Percentiles rank a stretch among this genome's conserved stretches.
Evolutionary conservation across 148 eudicot species (phyloP).

Genomic region (Gaultheria prostrata): DNA sequence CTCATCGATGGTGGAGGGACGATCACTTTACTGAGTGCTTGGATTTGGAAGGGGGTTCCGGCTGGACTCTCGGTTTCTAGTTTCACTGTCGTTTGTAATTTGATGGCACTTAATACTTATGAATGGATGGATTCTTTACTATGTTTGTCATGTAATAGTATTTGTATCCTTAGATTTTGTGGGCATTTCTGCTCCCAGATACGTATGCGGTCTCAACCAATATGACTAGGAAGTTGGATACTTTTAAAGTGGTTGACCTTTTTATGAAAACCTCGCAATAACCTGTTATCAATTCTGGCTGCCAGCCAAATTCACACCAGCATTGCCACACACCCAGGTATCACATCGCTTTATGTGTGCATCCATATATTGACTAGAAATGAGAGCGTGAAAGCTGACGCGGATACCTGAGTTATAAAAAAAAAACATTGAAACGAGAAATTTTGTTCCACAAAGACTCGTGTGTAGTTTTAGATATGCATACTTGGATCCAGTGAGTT

Average conservation of each 20-base stretch:
- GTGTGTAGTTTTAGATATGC: not conserved
- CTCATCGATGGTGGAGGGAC: not conserved
- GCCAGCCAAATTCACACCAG: not conserved
- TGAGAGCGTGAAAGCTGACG: too few species aligned
- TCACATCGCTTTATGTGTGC: not conserved
- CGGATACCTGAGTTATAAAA: too few species aligned
- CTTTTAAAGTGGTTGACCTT: not conserved
- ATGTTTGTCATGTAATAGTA: not conserved
- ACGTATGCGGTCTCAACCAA: not conserved
- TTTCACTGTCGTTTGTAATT: not conserved
- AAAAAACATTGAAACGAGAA: not conserved
- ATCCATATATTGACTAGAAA: not conserved
- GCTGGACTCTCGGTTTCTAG: not conserved
- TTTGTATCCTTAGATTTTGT: not conserved
- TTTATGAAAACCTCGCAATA: not conserved
- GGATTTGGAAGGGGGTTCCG: not conserved
- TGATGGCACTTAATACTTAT: not conserved
- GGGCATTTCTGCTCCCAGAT: not conserved
- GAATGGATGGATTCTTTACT: not conserved
- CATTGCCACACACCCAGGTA: not conserved
- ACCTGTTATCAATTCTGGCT: not conserved
- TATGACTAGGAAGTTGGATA: not conserved
- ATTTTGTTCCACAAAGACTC: not conserved
- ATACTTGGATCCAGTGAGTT: not conserved
- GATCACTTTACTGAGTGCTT: not conserved